Evolutionary conservation across 352 stramenopile genomes (phyloP), one percentile per base, ranked within the genome.

Genomic region (Phytophthora syringae): DNA sequence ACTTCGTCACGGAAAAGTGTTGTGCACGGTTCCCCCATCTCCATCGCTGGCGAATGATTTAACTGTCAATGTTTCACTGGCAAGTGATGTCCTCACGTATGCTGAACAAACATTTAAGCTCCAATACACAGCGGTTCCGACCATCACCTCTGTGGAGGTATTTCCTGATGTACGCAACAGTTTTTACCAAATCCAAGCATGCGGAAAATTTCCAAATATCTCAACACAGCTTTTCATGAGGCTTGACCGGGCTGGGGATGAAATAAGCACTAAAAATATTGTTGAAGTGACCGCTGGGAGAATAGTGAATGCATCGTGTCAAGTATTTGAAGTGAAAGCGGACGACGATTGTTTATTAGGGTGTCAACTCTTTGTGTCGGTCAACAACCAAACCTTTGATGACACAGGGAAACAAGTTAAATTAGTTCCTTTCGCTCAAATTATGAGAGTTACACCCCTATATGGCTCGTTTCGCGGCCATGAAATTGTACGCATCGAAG

Each of bases 371-470:
- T 53, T 70, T 9, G n/a, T 81, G 7, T 87, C 78, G 5, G 64
- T 85, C 3, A 87, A 87, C 44, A 72, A 81, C 12, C 76, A 83
- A 22, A 64, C 59, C 1, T 83, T 74, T 54, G 25, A 21, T 0
- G 48, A 52, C 25, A 76, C 67, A 1, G 71, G 64, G 16, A 80
- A 70, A 24, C 28, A 44, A 24, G 30, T 83, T 13, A 27, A 36
- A 12, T 22, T 83, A 1, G 44, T 50, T 12, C 21, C 60, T 7
- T 4, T 57, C 24, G 44, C 53, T 25, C 42, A 54, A 44, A 60
- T 81, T 21, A 12, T 51, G 10, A 48, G 18, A 0, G 58, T 55
- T 12, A 15, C 40, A 9, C 78, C 78, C 5, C 25, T 50, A n/a
- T 72, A 71, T 45, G 68, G 52, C 2, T 82, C 74, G 5, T 72